Evolutionary conservation across 129 eudicot species (phyloP).

Genomic region (Ambrosia artemisiifolia): DNA sequence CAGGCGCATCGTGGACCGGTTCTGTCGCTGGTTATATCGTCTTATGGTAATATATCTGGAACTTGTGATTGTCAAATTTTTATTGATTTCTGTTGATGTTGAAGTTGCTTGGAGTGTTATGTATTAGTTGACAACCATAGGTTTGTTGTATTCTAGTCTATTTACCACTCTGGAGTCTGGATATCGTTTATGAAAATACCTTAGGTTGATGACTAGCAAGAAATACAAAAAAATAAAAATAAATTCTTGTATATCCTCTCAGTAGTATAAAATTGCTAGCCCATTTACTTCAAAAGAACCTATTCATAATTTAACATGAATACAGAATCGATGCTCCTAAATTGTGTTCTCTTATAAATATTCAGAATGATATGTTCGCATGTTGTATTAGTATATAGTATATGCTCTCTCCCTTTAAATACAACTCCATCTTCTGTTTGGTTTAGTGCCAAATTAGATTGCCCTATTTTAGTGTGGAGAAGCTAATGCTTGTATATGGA

Average conservation of each 20-base stretch:
- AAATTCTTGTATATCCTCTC: neutral
- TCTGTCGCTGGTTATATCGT: conserved; percentile 64
- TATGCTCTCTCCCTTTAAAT: neutral
- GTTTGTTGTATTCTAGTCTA: neutral
- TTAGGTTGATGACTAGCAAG: conserved; percentile 1
- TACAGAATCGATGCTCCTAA: neutral
- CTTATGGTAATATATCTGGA: conserved; percentile 54
- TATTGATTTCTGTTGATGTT: neutral
- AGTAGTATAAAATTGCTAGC: neutral
- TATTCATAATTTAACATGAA: neutral
- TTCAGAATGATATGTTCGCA: neutral
- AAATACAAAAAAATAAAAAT: neutral
- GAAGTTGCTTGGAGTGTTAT: conserved; percentile 1
- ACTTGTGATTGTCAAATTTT: neutral
- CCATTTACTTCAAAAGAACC: neutral
- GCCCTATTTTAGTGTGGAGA: neutral
- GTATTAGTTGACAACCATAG: neutral
- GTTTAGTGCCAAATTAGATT: neutral
- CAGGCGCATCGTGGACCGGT: conserved; percentile 91
- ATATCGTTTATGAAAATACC: neutral
- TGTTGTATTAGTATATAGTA: neutral
- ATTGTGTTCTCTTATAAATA: neutral
- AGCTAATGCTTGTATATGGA: neutral
- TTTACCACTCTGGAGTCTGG: neutral
- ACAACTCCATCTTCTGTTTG: neutral